A percentile compares a stretch with the other conserved stretches of the same genome.
Conservation (phyloP, 192 early-diverging fungal genomes). For the Coemansia brasiliensis region DNA sequence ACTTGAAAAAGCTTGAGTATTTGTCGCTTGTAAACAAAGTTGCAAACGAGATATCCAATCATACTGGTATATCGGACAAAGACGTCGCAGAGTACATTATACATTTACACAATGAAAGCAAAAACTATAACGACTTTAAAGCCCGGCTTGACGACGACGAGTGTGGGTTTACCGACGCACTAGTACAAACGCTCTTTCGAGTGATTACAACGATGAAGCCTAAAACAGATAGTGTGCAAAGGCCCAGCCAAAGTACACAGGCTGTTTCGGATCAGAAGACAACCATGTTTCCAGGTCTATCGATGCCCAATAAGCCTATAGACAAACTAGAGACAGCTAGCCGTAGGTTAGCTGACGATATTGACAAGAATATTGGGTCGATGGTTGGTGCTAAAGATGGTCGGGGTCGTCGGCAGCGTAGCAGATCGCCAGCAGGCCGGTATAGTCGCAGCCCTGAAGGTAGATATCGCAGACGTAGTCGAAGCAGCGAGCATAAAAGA, state of each 20-base stretch:
- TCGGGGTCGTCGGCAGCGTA: conserved; percentile 27
- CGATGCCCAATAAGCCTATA: conserved; percentile 34
- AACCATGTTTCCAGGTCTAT: conserved; percentile 77
- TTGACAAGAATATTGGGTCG: conserved; percentile 37
- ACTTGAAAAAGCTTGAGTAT: conserved; percentile 78
- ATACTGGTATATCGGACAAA: conserved; percentile 88
- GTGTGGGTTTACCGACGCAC: conserved; percentile 81
- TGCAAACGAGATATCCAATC: conserved; percentile 87
- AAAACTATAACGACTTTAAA: conserved; percentile 66
- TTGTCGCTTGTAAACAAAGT: conserved; percentile 89
- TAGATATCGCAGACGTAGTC: conserved; percentile 9
- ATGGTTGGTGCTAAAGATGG: conserved; percentile 25
- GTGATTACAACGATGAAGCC: conserved; percentile 85
- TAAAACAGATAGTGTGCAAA: conserved; percentile 28
- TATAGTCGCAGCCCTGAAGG: conserved; percentile 9
- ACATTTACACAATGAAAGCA: conserved; percentile 74
- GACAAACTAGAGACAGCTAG: conserved; percentile 2
- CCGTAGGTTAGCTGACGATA: conserved; percentile 31
- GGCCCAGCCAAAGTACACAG: not conserved
- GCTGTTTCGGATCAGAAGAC: conserved; percentile 59
- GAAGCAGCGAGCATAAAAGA: not conserved
- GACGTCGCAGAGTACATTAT: conserved; percentile 91
- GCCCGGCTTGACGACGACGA: conserved; percentile 64
- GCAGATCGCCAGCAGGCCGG: conserved; percentile 15
- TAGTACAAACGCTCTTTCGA: conserved; percentile 82